These are phyloP conservation scores for Gnaphalium uliginosum DNA, from an alignment of 129 eudicot species.

Conservation along the genomic window DNA sequence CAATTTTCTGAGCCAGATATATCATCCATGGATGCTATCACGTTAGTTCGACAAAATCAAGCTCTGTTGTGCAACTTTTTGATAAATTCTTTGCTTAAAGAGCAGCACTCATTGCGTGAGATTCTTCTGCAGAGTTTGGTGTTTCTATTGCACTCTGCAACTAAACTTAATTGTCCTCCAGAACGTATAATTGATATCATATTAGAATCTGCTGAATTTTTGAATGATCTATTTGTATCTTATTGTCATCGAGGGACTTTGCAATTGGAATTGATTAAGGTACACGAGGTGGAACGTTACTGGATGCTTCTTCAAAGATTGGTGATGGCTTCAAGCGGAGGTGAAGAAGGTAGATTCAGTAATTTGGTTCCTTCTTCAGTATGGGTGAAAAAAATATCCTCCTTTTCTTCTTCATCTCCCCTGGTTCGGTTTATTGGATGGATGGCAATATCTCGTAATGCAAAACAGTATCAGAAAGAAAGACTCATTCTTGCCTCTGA, in stretches of 20 bases:
- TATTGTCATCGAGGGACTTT: conserved; percentile 55
- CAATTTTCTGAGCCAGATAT: conserved; percentile 52
- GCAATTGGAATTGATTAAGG: conserved; percentile 45
- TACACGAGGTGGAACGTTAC: conserved; percentile 64
- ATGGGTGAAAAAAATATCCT: conserved; percentile 76
- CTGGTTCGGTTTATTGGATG: conserved; percentile 88
- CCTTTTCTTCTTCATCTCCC: conserved; percentile 68
- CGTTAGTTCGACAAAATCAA: conserved; percentile 86
- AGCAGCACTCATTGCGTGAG: conserved; percentile 76
- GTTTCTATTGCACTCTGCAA: conserved; percentile 77
- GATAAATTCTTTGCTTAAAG: conserved; percentile 52
- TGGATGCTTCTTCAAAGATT: conserved; percentile 82
- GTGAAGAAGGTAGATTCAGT: conserved; percentile 54
- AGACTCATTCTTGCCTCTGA: conserved; percentile 74
- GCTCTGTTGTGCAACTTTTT: conserved; percentile 67
- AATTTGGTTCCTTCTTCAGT: conserved; percentile 72
- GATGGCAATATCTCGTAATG: conserved; percentile 92
- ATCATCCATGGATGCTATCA: conserved; percentile 71
- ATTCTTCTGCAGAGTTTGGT: conserved; percentile 84
- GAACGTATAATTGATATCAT: conserved; percentile 77
- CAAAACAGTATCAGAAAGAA: conserved; percentile 69
- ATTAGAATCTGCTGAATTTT: conserved; percentile 63
- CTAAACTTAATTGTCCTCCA: conserved; percentile 71
- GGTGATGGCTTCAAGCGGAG: conserved; percentile 84
- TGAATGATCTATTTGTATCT: conserved; percentile 54